A percentile compares a stretch with the other conserved stretches of the same genome.
These are phyloP conservation scores for Papiliotrema flavescens DNA, from an alignment of 1,284 basidiomycete species.

Conservation along the genomic window DNA sequence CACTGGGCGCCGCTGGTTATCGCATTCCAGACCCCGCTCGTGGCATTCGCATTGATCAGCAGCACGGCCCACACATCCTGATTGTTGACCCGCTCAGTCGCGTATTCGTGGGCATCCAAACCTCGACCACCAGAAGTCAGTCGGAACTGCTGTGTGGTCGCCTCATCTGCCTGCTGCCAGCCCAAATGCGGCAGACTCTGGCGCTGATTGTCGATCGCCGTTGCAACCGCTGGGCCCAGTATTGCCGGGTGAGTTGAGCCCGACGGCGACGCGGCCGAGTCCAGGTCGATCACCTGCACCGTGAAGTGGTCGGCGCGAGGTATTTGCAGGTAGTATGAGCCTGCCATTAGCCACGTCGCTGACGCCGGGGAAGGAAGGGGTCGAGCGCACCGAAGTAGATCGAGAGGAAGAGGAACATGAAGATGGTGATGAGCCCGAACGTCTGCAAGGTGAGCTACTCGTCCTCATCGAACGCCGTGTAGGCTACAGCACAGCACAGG, in stretches of 20 bases:
- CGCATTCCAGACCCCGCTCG: slow-evolving; percentile 28
- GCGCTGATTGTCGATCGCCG: slow-evolving; percentile 11
- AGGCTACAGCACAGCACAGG: not conserved
- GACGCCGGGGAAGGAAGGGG: not conserved
- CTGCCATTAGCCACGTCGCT: slow-evolving; percentile 5
- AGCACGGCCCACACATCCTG: slow-evolving; percentile 40
- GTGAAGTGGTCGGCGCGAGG: slow-evolving; percentile 22
- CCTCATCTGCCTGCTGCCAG: slow-evolving; percentile 14
- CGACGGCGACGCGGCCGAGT: slow-evolving; percentile 29
- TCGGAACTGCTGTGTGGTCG: slow-evolving; percentile 14
- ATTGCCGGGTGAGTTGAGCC: slow-evolving; percentile 31
- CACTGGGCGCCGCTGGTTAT: slow-evolving; percentile 22
- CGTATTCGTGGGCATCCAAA: slow-evolving; percentile 28
- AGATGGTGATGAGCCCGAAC: slow-evolving; percentile 23
- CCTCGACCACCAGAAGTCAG: slow-evolving; percentile 15
- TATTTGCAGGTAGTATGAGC: slow-evolving; percentile 29
- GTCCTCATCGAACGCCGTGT: too few relatives aligned
- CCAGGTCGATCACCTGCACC: slow-evolving; percentile 36
- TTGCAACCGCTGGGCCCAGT: slow-evolving; percentile 32
- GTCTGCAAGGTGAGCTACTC: slow-evolving; percentile 13
- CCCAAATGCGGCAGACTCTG: slow-evolving; percentile 18
- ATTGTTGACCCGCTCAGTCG: slow-evolving; percentile 23
- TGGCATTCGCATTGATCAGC: slow-evolving; percentile 41
- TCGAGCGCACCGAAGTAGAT: slow-evolving; percentile 32
- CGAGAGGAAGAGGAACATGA: slow-evolving; percentile 31